A percentile compares a stretch with the other conserved stretches of the same genome.
Evolutionary conservation across 176 grass and related monocot species (phyloP).

Genomic region (Pontederia crassipes): DNA sequence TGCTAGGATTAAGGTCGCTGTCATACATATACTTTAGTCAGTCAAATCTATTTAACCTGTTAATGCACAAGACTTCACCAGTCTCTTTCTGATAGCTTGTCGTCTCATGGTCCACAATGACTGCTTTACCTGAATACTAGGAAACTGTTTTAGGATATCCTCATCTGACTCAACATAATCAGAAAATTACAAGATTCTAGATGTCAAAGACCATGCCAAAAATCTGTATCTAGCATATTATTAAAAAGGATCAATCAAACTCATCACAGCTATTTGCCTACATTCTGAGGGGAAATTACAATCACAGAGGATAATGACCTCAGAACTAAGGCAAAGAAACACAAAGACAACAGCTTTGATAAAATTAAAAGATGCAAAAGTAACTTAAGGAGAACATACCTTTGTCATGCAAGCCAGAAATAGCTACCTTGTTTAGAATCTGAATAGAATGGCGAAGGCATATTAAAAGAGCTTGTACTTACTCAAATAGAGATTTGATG

Average conservation of each 20-base stretch:
- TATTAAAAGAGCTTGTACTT: neutral
- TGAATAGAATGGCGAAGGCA: conserved; percentile 27
- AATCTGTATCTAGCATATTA: too few species aligned
- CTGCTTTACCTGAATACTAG: conserved; percentile 66
- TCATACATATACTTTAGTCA: neutral
- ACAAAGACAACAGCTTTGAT: neutral
- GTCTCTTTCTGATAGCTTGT: conserved; percentile 54
- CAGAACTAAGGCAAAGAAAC: too few species aligned
- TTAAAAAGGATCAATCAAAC: too few species aligned
- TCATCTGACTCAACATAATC: conserved; percentile 7
- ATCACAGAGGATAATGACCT: too few species aligned
- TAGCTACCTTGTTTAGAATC: conserved; percentile 63
- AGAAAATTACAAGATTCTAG: neutral
- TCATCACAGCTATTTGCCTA: too few species aligned
- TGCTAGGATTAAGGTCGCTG: neutral
- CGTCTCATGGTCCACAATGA: conserved; percentile 74
- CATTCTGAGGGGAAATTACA: too few species aligned
- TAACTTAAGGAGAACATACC: conserved; percentile 23
- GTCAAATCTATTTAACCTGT: conserved; percentile 35
- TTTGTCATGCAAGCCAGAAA: conserved; percentile 92
- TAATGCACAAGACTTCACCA: conserved; percentile 82
- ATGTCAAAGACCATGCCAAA: too few species aligned
- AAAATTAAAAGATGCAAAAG: neutral
- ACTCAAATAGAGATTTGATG: too few species aligned
- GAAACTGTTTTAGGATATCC: conserved; percentile 8